phyloP scores from a whole-genome alignment of 2,329 filamentous ascomycete species.

The Colletotrichum tamarilloi region DNA sequence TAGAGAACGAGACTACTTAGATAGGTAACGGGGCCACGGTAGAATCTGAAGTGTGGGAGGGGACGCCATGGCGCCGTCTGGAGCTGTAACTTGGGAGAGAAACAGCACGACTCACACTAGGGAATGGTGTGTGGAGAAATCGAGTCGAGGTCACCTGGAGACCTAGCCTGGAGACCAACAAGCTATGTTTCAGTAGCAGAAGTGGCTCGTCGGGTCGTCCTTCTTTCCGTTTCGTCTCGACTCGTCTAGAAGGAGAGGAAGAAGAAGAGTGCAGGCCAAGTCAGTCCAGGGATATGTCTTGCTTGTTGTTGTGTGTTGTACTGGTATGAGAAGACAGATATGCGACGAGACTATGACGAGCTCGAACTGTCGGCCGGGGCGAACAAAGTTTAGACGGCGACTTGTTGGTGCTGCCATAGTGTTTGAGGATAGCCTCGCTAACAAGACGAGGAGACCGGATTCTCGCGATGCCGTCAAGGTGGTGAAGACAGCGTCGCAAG shows the following conservation, averaged over 20 bases:
- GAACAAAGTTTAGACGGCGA: conserved; percentile 22
- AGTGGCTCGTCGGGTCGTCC: conserved; percentile 25
- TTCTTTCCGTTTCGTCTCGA: conserved; percentile 27
- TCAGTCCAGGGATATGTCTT: neutral
- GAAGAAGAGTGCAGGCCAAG: neutral
- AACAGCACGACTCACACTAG: conserved; percentile 26
- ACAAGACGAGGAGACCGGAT: neutral
- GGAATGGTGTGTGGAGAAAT: conserved; percentile 4
- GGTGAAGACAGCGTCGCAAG: neutral
- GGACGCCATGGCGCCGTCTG: conserved; percentile 3
- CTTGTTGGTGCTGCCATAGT: conserved; percentile 5
- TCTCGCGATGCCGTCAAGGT: neutral
- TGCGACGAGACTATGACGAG: conserved; percentile 16
- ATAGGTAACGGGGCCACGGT: neutral
- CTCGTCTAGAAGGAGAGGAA: neutral
- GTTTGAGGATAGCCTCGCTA: conserved; percentile 17
- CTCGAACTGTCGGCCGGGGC: neutral
- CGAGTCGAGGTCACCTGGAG: conserved; percentile 3
- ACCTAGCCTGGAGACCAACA: neutral
- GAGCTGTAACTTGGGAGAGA: conserved; percentile 21
- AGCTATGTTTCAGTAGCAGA: conserved; percentile 19
- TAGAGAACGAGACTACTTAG: neutral
- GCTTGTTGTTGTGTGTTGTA: neutral
- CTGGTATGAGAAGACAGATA: neutral
- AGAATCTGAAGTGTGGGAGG: neutral